Base-by-base conservation (phyloP, 768 basidiomycete genomes). In the Pulveroboletus sp. region DNA sequence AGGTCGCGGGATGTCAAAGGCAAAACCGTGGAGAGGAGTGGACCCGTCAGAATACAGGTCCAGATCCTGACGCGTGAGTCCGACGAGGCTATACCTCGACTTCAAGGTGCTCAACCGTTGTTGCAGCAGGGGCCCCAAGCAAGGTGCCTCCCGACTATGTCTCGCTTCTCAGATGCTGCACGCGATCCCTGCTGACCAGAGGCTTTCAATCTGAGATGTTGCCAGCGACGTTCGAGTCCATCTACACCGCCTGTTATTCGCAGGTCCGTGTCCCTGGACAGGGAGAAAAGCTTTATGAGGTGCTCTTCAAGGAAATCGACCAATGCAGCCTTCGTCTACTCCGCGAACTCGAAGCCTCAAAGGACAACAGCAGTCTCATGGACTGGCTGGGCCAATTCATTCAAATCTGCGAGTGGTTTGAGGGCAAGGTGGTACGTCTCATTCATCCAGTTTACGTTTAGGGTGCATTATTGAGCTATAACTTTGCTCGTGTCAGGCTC, bases 301-400 rank as follows among this genome's bases (percentile, higher is more conserved):
- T 66, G 31, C 57, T 92, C 43, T 75, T 73, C 64, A 64, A 78
- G 18, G 82, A 87, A 58, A 63, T 92, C 35, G 81, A 89, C 57
- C 71, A 73, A 43, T 80, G 76, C 32, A 72, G 79, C 24, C 61
- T 63, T 8, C 64, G 64, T 8, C 49, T 85, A 8, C 69, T 70
- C 15, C 63, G 50, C 5, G 65, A 65, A 2, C 76, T 89, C 11
- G 55, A 61, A 26, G 27, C 39, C 17, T 15, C 39, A 1, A 43
- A 35, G 44, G 47, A 43, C 4, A 39, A 39, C 8, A 13, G 35
- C 0, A 51, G 52, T 14, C 74, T 71, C 13, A 72, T 79, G 26
- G 65, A 68, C 1, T 92, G 88, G 84, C 64, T 90, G 4, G 56
- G 53, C 0, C 67, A 68, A n/a, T 81, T 91, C 47, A 81, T 81